Base-by-base conservation (phyloP, 2,329 filamentous ascomycete species). In the Apiospora marii region DNA sequence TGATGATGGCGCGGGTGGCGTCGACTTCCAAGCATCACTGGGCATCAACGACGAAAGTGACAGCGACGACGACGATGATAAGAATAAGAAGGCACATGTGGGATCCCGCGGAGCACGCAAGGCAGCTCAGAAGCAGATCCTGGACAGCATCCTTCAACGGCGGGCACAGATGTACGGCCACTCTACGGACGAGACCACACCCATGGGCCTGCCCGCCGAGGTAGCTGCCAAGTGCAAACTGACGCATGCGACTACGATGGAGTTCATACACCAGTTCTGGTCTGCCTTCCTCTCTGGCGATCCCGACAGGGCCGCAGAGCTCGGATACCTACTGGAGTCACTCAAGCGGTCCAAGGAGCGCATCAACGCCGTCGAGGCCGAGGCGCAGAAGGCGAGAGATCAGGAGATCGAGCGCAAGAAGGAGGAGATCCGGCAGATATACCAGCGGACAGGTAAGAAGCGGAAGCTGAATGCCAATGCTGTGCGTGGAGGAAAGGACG, bases 261-360 rank as follows among this genome's bases (percentile, higher is more conserved):
- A 99, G 80, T 99, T 98, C 79, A 85, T 99, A n/a, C 94, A 96
- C 78, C 97, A 98, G 81, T 99, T 99, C 85, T 99, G 96, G 96
- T 89, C 90, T 46, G 91, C 95, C 0, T 99, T 97, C 79, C 87
- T 97, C 37, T 98, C 95, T 0, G 96, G 95, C 19, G 94, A 98
- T 79, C 85, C 93, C 0, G 92, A 94, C 73, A 92, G 94, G 46
- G 94, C 94, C 0, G 87, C 88, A 58, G 96, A 99, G 82, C 87
- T 98, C 19, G 91, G 92, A 8, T 94, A 93, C 74, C 88, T 98
- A 67, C 91, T 93, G 10, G 94, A 97, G 80, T 96, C 95, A 13
- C 87, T 99, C 19, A 89, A 90, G 73, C 90, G 92, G 73, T 96
- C 94, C 0, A 86, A 92, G 72, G 90, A 92, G 73, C 91, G 96